These are phyloP conservation scores for Naegleria gruberi DNA, from an alignment of 208 protist species.

Conservation along the genomic window DNA sequence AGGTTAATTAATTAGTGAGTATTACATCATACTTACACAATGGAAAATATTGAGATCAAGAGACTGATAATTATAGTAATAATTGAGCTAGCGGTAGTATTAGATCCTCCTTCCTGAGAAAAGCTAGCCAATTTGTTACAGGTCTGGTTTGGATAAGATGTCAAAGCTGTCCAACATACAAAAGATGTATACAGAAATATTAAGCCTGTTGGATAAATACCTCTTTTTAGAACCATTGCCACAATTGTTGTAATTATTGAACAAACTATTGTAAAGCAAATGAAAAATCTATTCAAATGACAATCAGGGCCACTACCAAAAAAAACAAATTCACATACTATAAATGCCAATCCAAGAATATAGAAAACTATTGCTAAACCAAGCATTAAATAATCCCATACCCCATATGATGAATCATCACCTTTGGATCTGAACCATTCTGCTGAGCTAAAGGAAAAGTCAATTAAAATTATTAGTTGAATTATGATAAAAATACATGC, in stretches of 20 bases:
- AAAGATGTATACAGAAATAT: neutral
- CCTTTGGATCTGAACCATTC: neutral
- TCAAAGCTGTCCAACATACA: neutral
- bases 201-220: neutral
- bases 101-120: neutral
- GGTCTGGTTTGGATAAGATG: neutral
- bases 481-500: neutral
- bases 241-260: neutral
- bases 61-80: neutral
- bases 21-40: neutral
- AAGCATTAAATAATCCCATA: slow-evolving; percentile 8
- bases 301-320: neutral
- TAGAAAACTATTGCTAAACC: neutral
- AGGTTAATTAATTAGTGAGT: no score
- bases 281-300: slow-evolving; percentile 1
- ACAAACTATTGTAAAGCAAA: neutral
- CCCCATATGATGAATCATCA: neutral
- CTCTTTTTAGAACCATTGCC: neutral
- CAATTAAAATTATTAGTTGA: slow-evolving; percentile 12
- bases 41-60: neutral
- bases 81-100: neutral
- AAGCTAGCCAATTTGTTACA: neutral
- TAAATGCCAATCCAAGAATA: neutral
- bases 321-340: neutral
- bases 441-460: neutral